Evolutionary conservation across 257 asterid species (phyloP), one percentile per base, ranked within the genome.

Genomic region (Penstemon newberryi): DNA sequence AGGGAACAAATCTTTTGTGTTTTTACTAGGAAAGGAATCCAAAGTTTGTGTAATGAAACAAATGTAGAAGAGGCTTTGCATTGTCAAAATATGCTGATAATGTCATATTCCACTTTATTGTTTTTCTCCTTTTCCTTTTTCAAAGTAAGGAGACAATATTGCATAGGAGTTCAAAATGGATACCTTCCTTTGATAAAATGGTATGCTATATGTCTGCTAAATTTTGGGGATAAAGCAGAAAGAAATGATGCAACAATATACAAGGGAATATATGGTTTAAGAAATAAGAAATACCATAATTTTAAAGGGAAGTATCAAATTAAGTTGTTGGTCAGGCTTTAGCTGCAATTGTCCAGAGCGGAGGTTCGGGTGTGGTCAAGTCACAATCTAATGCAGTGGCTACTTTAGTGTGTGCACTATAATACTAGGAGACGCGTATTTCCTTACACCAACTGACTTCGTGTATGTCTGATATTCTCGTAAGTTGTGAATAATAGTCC

Each of bases 71-170:
- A 58, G 71, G 67, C 4, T 58, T 57, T 11, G 57, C 67, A 59
- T 74, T 65, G 80, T 83, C 78, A 80, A 80, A 58, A 67, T 70
- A 45, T 52, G 69, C 38, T 49, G 37, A 62, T 37, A 51, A 43
- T 6, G 83, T 80, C 83, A 19, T 40, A n/a, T 38, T 71, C 77
- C 39, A 42, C 85, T 72, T 72, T 75, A 42, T 64, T 46, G 7
- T 50, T 9, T 8, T 63, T 39, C 64, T 62, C 67, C 59, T 43
- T 73, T 67, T 36, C 60, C 72, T 82, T 79, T 44, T 46, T 49
- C 49, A 50, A 50, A 68, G 66, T 55, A 3, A 63, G 56, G 74
- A 47, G 67, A 55, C 71, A 39, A 74, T 69, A 40, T 47, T 60
- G 79, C 45, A 19, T 43, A 13, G 68, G 61, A 37, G 70, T 69